Evolutionary conservation across 352 stramenopile genomes (phyloP).

Genomic region (Phytophthora constricta): DNA sequence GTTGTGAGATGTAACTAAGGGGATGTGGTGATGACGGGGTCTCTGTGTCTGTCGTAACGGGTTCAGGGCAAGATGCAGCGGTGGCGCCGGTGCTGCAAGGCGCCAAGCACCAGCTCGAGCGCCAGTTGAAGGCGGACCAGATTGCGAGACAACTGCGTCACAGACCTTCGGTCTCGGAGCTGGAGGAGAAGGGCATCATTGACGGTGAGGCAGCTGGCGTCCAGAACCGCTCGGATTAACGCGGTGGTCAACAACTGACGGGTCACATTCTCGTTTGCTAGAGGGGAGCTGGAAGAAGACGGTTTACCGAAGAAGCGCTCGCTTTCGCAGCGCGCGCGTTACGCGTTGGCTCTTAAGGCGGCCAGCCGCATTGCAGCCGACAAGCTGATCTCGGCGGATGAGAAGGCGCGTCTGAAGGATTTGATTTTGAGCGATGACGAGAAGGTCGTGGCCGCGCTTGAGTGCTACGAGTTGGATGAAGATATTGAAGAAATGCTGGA

Average conservation of each 20-base stretch:
- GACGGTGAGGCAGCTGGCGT: slow-evolving; percentile 45
- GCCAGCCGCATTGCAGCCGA: slow-evolving; percentile 79
- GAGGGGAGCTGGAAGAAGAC: slow-evolving; percentile 69
- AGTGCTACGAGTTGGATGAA: slow-evolving; percentile 83
- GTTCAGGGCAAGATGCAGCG: slow-evolving; percentile 42
- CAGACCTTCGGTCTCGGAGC: slow-evolving; percentile 69
- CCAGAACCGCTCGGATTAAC: slow-evolving; percentile 14
- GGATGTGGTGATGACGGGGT: not conserved
- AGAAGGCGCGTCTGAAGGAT: slow-evolving; percentile 85
- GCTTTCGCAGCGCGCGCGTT: slow-evolving; percentile 69
- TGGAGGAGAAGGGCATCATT: slow-evolving; percentile 83
- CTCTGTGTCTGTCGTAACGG: slow-evolving; percentile 1
- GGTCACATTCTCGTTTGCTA: slow-evolving; percentile 39
- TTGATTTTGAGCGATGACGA: slow-evolving; percentile 84
- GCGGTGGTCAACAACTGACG: slow-evolving; percentile 18
- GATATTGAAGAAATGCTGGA: slow-evolving; percentile 89
- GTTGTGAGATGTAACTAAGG: no score
- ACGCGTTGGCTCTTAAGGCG: slow-evolving; percentile 83
- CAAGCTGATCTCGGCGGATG: slow-evolving; percentile 78
- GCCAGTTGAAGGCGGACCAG: slow-evolving; percentile 74
- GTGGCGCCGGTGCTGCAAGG: slow-evolving; percentile 76
- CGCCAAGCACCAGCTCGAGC: slow-evolving; percentile 74
- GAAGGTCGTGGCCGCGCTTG: slow-evolving; percentile 78
- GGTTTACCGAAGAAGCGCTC: slow-evolving; percentile 49
- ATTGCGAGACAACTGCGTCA: slow-evolving; percentile 73